Conservation (phyloP, 2,329 filamentous ascomycete genomes). For the Ophiostoma pallidulum region DNA sequence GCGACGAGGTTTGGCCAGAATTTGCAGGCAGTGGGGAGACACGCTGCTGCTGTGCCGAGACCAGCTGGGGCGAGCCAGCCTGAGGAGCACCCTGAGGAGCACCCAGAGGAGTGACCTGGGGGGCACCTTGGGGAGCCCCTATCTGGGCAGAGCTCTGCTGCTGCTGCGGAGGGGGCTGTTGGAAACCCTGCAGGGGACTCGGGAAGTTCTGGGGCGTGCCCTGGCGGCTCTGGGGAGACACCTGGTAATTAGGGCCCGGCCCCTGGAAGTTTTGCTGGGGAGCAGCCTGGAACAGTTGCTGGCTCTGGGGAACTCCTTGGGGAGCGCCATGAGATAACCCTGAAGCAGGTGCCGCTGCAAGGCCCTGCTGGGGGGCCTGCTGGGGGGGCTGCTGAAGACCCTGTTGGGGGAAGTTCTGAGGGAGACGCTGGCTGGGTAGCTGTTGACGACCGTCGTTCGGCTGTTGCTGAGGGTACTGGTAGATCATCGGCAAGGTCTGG, state of each 20-base stretch:
- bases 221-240: not conserved
- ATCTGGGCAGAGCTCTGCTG: not conserved
- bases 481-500: not conserved
- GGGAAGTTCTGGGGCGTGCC: not conserved
- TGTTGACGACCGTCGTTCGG: not conserved
- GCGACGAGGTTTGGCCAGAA: not conserved
- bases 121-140: slow-evolving; percentile 1
- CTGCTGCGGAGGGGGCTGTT: not conserved
- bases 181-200: not conserved
- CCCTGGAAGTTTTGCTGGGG: not conserved
- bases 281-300: not conserved
- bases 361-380: too few species aligned
- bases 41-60: not conserved
- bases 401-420: not conserved
- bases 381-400: not conserved
- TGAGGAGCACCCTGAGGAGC: not conserved
- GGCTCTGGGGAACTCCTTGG: not conserved
- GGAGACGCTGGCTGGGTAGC: not conserved
- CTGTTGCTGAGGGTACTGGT: slow-evolving; percentile 4
- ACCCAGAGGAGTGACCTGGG: not conserved
- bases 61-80: not conserved
- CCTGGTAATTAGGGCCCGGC: too few species aligned
- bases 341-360: too few species aligned
- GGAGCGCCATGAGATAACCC: too few species aligned
- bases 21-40: too few species aligned